Conservation (phyloP, 352 stramenopile species). For the Phytophthora capsici region DNA sequence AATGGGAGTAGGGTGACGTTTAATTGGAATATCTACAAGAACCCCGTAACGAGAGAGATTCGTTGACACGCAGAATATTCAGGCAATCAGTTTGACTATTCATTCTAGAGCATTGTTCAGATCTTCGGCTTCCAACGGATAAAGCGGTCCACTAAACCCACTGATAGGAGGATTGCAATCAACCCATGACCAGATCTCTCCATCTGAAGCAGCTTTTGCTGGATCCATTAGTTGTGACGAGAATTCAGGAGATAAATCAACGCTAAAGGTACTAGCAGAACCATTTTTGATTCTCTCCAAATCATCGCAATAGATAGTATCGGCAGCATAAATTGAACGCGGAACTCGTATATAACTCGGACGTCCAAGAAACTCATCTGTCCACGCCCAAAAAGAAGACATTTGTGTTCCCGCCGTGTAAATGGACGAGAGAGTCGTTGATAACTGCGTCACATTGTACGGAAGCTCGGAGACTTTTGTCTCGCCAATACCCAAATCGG, state of each 20-base stretch:
- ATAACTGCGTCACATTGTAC: constrained; percentile 12
- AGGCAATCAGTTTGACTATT: too few relatives aligned
- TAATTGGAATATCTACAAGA: too few relatives aligned
- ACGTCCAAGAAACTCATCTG: constrained; percentile 3
- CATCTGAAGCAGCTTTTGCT: not conserved
- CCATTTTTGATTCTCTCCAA: constrained; percentile 11
- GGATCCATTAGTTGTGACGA: constrained; percentile 3
- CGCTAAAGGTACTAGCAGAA: not conserved
- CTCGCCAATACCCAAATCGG: constrained; percentile 7
- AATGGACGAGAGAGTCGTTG: constrained; percentile 7
- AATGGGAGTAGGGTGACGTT: too few relatives aligned
- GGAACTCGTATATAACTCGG: not conserved
- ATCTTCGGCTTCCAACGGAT: constrained; percentile 6
- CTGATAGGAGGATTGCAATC: constrained; percentile 3
- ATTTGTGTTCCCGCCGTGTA: not conserved
- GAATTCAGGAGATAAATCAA: not conserved
- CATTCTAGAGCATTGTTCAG: not conserved
- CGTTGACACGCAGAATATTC: too few relatives aligned
- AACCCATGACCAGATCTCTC: constrained; percentile 11
- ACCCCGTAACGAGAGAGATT: too few relatives aligned
- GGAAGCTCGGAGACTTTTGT: constrained; percentile 5
- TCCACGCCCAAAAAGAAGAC: constrained; percentile 19
- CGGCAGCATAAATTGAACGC: constrained; percentile 5
- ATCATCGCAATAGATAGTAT: constrained; percentile 6
- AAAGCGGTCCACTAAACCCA: constrained; percentile 10